phyloP scores from a whole-genome alignment of 2,329 filamentous ascomycete genomes.

The Penicillium paneum region DNA sequence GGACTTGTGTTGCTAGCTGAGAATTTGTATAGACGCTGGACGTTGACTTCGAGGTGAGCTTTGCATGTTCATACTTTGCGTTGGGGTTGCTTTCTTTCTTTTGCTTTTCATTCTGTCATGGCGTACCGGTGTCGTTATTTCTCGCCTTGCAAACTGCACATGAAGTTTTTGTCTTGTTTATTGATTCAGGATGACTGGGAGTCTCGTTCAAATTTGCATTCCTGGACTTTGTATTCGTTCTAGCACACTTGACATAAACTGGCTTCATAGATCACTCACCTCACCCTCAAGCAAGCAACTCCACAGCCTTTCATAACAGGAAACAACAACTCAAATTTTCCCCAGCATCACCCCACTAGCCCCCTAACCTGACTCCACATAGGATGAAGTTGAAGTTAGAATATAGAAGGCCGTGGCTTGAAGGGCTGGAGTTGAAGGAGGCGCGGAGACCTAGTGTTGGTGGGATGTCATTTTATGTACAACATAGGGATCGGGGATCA shows the following conservation, averaged over 20 bases:
- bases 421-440: neutral
- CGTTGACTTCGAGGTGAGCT: slow-evolving; percentile 4
- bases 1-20: neutral
- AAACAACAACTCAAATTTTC: slow-evolving; percentile 44
- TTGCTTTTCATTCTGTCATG: neutral
- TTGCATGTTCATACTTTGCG: neutral
- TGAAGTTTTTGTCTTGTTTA: neutral
- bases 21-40: slow-evolving; percentile 11
- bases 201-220: neutral
- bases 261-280: no score
- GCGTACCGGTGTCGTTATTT: neutral
- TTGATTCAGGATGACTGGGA: neutral
- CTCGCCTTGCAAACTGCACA: neutral
- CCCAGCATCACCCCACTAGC: slow-evolving; percentile 44
- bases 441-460: neutral
- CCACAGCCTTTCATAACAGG: slow-evolving; percentile 32
- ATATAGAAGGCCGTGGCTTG: neutral
- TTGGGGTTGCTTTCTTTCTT: neutral
- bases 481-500: neutral
- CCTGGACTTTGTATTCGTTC: neutral
- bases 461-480: neutral
- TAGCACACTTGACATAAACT: neutral
- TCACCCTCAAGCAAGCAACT: neutral
- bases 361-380: slow-evolving; percentile 37
- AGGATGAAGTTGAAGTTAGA: slow-evolving; percentile 18